phyloP scores from a whole-genome alignment of 2,329 filamentous ascomycete species.

The Pseudogymnoascus sp. region DNA sequence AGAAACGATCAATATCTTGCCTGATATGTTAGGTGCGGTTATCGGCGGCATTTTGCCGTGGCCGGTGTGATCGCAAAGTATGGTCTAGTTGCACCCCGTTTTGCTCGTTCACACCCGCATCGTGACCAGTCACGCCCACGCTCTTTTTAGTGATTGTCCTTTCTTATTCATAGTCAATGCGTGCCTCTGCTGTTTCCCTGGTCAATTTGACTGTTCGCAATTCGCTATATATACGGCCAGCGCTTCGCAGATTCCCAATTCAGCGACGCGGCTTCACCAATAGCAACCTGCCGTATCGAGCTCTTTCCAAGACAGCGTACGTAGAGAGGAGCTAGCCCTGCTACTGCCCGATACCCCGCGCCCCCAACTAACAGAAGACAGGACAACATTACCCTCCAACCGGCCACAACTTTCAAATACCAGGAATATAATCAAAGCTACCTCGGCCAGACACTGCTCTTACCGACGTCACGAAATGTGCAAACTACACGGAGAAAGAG shows the following conservation, averaged over 20 bases:
- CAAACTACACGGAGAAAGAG: slow-evolving; percentile 49
- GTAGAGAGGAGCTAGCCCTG: slow-evolving; percentile 7
- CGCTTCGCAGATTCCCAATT: slow-evolving; percentile 2
- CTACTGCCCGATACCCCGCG: neutral
- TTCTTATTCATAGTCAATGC: slow-evolving; percentile 10
- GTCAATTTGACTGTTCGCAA: slow-evolving; percentile 10
- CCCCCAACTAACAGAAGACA: slow-evolving; percentile 13
- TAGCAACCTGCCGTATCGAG: slow-evolving; percentile 8
- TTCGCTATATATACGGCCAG: slow-evolving; percentile 3
- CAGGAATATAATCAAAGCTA: slow-evolving; percentile 18
- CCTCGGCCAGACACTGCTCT: slow-evolving; percentile 56
- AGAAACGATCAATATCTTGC: neutral
- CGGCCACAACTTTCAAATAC: slow-evolving; percentile 20
- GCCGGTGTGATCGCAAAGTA: neutral
- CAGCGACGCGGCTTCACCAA: slow-evolving; percentile 6
- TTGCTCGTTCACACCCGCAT: neutral
- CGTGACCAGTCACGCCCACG: slow-evolving; percentile 4
- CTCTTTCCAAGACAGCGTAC: slow-evolving; percentile 7
- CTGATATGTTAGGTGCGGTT: neutral
- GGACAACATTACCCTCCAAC: slow-evolving; percentile 18
- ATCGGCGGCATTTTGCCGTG: neutral
- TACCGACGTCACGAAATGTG: slow-evolving; percentile 68
- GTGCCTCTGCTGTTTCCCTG: slow-evolving; percentile 5
- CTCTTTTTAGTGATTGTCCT: slow-evolving; percentile 5
- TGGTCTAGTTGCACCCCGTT: neutral